Evolutionary conservation across 768 basidiomycete genomes (phyloP).

Genomic region (Postia placenta): DNA sequence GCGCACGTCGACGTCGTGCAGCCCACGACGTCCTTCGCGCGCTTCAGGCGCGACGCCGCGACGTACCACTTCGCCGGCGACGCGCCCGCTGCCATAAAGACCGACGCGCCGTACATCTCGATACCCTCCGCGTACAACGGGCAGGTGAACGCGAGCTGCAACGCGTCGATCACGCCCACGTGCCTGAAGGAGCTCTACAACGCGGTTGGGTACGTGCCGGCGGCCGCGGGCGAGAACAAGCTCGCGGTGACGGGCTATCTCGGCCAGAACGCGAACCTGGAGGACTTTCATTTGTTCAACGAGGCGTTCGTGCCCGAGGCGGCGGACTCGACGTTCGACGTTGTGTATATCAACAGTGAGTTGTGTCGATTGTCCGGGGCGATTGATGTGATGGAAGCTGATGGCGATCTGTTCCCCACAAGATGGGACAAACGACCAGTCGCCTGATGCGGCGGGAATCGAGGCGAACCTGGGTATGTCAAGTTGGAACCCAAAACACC

Average conservation of each 20-base stretch:
- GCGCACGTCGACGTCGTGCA: conserved; percentile 51
- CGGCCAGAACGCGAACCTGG: conserved; percentile 48
- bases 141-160: conserved; percentile 33
- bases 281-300: conserved; percentile 46
- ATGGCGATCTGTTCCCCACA: too few species aligned
- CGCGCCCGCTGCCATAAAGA: background rate
- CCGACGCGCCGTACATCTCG: conserved; percentile 22
- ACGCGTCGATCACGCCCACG: conserved; percentile 26
- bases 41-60: conserved; percentile 43
- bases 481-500: too few species aligned
- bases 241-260: conserved; percentile 45
- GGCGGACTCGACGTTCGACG: conserved; percentile 41
- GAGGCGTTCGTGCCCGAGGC: conserved; percentile 26
- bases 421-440: conserved; percentile 64
- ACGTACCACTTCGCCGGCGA: conserved; percentile 21
- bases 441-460: conserved; percentile 40
- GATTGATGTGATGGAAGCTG: too few species aligned
- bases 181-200: conserved; percentile 32
- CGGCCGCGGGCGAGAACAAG: conserved; percentile 22
- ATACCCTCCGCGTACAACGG: conserved; percentile 22
- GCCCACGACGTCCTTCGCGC: conserved; percentile 58
- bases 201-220: conserved; percentile 24
- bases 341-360: conserved; percentile 50
- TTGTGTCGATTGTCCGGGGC: too few species aligned
- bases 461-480: conserved; percentile 5